Evolutionary conservation across 139 green algal species (phyloP).

Genomic region (Micromonas pusilla): DNA sequence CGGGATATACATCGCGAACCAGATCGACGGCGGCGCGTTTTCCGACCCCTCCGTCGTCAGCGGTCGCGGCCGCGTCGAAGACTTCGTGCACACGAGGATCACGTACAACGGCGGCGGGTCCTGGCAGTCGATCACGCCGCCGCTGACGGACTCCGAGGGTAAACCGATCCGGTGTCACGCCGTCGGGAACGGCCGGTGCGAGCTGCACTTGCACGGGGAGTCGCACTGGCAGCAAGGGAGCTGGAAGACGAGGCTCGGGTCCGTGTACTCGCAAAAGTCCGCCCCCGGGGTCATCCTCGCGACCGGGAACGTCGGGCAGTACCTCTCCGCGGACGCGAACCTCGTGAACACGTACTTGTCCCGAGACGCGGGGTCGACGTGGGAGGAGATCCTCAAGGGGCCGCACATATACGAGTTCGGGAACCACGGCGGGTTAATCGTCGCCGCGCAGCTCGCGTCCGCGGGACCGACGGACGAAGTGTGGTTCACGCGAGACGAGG

Average conservation of each 20-base stretch:
- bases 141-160: slow-evolving; percentile 41
- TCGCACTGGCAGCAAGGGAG: slow-evolving; percentile 52
- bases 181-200: slow-evolving; percentile 42
- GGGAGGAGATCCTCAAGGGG: slow-evolving; percentile 72
- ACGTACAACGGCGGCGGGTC: slow-evolving; percentile 69
- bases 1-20: slow-evolving; percentile 81
- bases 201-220: slow-evolving; percentile 67
- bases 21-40: slow-evolving; percentile 43
- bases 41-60: neutral
- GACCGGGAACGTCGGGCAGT: slow-evolving; percentile 69
- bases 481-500: slow-evolving; percentile 71
- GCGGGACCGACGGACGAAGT: slow-evolving; percentile 42
- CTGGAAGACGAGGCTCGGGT: slow-evolving; percentile 33
- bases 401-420: slow-evolving; percentile 85
- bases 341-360: slow-evolving; percentile 51
- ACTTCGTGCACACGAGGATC: slow-evolving; percentile 53
- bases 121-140: slow-evolving; percentile 52
- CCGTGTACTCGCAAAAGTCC: slow-evolving; percentile 72
- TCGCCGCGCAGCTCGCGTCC: slow-evolving; percentile 65
- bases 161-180: slow-evolving; percentile 37
- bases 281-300: slow-evolving; percentile 83
- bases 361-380: slow-evolving; percentile 76
- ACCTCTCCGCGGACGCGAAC: slow-evolving; percentile 32
- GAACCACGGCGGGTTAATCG: slow-evolving; percentile 80
- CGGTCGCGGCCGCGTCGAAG: neutral